Percentiles rank a stretch among this genome's conserved stretches.
These are phyloP conservation scores for Alopecurus myosuroides DNA, from an alignment of 176 grass and related monocot genomes.

Conservation along the genomic window DNA sequence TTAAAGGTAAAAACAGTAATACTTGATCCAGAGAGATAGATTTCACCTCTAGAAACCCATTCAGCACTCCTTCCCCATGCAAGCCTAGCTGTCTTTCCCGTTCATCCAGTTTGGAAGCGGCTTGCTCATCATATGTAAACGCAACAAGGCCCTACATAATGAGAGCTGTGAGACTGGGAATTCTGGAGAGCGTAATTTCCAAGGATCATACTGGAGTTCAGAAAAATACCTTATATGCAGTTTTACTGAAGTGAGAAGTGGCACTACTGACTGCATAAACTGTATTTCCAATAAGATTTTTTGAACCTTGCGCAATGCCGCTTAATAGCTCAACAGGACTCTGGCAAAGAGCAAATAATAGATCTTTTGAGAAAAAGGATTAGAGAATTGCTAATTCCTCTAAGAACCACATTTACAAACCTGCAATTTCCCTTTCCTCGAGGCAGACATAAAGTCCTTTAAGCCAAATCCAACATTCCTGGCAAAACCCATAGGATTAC, in stretches of 20 bases:
- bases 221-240: constrained; percentile 81
- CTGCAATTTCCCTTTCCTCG: constrained; percentile 80
- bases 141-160: constrained; percentile 82
- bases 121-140: constrained; percentile 86
- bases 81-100: constrained; percentile 63
- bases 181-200: neutral
- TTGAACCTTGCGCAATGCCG: constrained; percentile 89
- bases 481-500: constrained; percentile 97
- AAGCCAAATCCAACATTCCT: constrained; percentile 97
- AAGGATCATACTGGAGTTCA: constrained; percentile 8
- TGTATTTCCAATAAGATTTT: constrained; percentile 85
- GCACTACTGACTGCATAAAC: constrained; percentile 90
- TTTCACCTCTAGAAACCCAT: constrained; percentile 91
- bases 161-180: constrained; percentile 11
- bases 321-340: constrained; percentile 66
- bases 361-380: constrained; percentile 23
- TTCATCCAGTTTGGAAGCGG: constrained; percentile 72
- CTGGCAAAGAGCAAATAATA: constrained; percentile 30
- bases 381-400: constrained; percentile 15
- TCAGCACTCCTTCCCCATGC: constrained; percentile 86
- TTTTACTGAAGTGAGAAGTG: constrained; percentile 97
- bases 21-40: constrained; percentile 5
- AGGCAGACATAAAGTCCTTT: constrained; percentile 87
- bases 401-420: constrained; percentile 34
- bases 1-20: constrained; percentile 17